Base-by-base conservation (phyloP, 2,329 filamentous ascomycete species). In the Phialophora expanda region DNA sequence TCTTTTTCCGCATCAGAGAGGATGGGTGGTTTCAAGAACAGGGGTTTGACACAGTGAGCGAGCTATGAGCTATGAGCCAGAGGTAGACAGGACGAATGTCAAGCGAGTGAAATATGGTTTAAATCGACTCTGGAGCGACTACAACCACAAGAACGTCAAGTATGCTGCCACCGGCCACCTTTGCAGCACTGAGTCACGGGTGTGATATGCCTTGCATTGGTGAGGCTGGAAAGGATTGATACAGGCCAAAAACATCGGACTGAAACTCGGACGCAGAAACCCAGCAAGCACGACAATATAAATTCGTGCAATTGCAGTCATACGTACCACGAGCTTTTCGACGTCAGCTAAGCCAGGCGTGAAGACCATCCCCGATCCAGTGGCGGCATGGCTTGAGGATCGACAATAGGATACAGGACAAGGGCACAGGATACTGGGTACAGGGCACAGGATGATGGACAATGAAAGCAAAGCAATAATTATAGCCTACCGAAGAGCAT, bases 1-100 rank as follows among this genome's bases (percentile, higher is more conserved):
- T 97, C 82, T 90, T 80, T 4, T 89, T 92, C 73, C 87, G 94
- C 69, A 85, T 92, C n/a, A 85, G 83, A 44, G 85, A 88, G 57
- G 83, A 86, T 65, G 74, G 66, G 74, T 77, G 26, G 76, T 70
- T 66, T 30, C 53, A 51, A 41, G n/a, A 58, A 20, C 48, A 28
- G 6, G 30, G 17, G 6, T 4, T 8, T 34, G 53, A n/a, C 9
- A 14, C 20, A 6, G 28, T 22, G 48, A 51, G 8, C 4, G 48
- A 51, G 48, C 24, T 51, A n/a, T 17, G 38, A n/a, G 38, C 4
- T 17, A 17, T 44, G 38, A n/a, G 38, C 38, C 38, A 41, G 38
- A 14, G 38, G 5, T 44, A n/a, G 38, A 44, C 38, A 8, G 14
- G 38, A n/a, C 38, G 38, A 44, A n/a, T n/a, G 38, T n/a, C 28